Base-by-base conservation (phyloP, 1,139 yeast genomes). In the Suhomyces terraborum region DNA sequence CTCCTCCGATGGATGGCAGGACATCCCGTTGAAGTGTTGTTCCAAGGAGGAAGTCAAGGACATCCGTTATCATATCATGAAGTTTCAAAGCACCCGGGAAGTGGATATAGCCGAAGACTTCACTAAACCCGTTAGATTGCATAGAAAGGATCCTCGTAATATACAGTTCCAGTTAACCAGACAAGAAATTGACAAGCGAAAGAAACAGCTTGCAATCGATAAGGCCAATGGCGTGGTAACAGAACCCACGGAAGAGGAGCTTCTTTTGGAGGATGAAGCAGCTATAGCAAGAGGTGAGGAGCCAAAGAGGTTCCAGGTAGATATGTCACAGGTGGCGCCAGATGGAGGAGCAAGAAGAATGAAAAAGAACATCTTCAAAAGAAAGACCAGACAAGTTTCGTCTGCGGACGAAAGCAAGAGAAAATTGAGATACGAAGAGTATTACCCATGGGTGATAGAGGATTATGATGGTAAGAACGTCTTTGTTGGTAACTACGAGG, bases 391-490 rank as follows among this genome's bases (percentile, higher is more conserved):
- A 52, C 96, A 91, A 59, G 80, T 88, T 22, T 81, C 80, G 54
- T 77, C 84, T 14, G 80, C 87, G 60, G 88, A 88, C 55, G 97
- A 89, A 52, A 79, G 78, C 8, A 91, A 88, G 47, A 77, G 94
- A 47, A 84, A 80, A 57, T 67, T 93, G 49, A 75, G 98, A 55
- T 93, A 91, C 59, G 98, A 93, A 64, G 98, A 93, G 64, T 88
- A 84, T 59, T 91, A 88, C 54, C 98, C 98, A 0, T 93, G 98
- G 98, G 95, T 94, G 14, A 72, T 94, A 74, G 97, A 91, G 66
- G 98, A 94, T 65, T 91, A 87, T 61, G 96, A 88, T 53, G 96
- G 96, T 41, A 77, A 80, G 47, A 91, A 93, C 60, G 94, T 95
- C 0, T 93, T 88, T 84, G 97, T 91, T 17, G 97, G 98, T 25